Conservation (phyloP, 352 stramenopile species). For the Phytopythium delawarense region DNA sequence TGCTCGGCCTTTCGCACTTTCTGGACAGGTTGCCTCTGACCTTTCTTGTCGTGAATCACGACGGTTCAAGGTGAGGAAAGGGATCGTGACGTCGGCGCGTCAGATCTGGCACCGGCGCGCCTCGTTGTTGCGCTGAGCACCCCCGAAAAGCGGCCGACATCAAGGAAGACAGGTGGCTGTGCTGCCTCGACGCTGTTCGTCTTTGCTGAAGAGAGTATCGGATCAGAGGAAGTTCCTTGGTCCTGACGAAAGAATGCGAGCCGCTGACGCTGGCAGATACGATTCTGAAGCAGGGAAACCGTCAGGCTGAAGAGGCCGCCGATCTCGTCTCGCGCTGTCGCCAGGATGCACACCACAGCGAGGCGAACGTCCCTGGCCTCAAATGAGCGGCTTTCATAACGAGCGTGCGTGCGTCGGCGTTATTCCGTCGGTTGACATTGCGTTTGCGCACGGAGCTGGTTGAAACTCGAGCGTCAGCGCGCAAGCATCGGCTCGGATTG, state of each 20-base stretch:
- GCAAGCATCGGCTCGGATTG: background rate
- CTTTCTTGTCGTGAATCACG: too few relatives aligned
- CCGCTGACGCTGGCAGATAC: background rate
- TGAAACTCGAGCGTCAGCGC: background rate
- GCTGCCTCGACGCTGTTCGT: background rate
- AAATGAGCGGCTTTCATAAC: background rate
- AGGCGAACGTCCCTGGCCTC: too few relatives aligned
- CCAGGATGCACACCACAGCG: too few relatives aligned
- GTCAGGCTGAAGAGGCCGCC: background rate
- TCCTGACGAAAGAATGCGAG: background rate
- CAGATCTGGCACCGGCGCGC: background rate
- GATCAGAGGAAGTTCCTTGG: background rate
- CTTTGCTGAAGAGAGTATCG: background rate
- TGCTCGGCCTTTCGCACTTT: too few relatives aligned
- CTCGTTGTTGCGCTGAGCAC: background rate
- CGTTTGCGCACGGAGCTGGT: background rate
- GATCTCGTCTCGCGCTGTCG: too few relatives aligned
- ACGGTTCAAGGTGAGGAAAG: background rate
- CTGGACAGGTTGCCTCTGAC: too few relatives aligned
- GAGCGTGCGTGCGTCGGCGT: background rate
- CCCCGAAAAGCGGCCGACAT: background rate
- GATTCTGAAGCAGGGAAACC: conserved; percentile 1
- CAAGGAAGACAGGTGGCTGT: background rate
- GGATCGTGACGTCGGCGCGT: background rate
- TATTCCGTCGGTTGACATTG: background rate